These are phyloP conservation scores for Aureobasidium sp. DNA, from an alignment of 2,329 filamentous ascomycete genomes.

Conservation along the genomic window DNA sequence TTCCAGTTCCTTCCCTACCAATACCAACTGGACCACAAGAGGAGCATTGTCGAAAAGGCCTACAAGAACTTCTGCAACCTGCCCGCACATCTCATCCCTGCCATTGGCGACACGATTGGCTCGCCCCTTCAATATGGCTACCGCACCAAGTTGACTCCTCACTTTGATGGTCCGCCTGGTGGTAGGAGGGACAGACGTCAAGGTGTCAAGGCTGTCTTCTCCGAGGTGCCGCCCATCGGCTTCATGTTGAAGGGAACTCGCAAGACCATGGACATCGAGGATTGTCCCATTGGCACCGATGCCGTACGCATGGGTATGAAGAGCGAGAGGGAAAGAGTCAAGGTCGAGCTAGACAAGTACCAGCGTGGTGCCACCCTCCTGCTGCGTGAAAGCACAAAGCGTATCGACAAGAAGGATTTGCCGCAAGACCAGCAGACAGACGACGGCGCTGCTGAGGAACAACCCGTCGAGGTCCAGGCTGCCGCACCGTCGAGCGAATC, in stretches of 20 bases:
- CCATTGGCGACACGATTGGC: conserved; percentile 74
- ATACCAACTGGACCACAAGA: conserved; percentile 79
- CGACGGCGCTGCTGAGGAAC: conserved; percentile 21
- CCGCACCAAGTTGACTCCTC: conserved; percentile 91
- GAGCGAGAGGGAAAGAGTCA: conserved; percentile 68
- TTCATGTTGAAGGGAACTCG: conserved; percentile 82
- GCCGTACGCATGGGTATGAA: conserved; percentile 72
- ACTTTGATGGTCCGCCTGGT: conserved; percentile 72
- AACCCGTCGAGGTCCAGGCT: conserved; percentile 14
- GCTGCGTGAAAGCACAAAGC: conserved; percentile 72
- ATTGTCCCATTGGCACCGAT: conserved; percentile 89
- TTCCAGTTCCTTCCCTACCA: conserved; percentile 93
- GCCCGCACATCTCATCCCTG: conserved; percentile 62
- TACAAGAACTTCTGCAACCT: conserved; percentile 86
- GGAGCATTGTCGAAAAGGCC: conserved; percentile 78
- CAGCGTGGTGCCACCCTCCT: conserved; percentile 78
- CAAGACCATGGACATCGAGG: conserved; percentile 84
- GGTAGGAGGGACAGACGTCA: conserved; percentile 40
- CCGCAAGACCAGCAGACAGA: conserved; percentile 19
- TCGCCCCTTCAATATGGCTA: conserved; percentile 89
- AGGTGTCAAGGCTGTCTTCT: conserved; percentile 48
- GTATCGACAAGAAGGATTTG: conserved; percentile 44
- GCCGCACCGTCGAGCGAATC: conserved; percentile 26
- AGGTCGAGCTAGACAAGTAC: conserved; percentile 60
- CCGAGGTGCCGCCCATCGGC: conserved; percentile 67